Percentiles rank a stretch among this genome's conserved stretches.
These are phyloP conservation scores for Alternaria tenuissima DNA, from an alignment of 2,329 filamentous ascomycete species.

Conservation along the genomic window DNA sequence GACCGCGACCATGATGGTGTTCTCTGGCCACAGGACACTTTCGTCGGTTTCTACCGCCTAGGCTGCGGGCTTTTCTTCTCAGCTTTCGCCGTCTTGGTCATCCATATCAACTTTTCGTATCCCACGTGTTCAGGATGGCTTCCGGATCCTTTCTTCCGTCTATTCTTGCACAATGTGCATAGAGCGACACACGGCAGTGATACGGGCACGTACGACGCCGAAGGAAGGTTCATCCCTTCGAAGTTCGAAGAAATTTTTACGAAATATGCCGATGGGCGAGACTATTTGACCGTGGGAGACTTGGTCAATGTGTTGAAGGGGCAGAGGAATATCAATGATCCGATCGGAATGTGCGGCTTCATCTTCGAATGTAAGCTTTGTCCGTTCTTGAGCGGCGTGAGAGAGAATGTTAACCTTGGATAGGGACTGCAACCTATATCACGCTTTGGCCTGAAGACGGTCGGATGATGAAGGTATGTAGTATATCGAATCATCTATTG, in stretches of 20 bases:
- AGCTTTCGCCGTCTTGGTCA: constrained; percentile 56
- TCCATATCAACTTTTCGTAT: constrained; percentile 61
- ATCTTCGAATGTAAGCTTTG: constrained; percentile 54
- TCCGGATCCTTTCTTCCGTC: constrained; percentile 56
- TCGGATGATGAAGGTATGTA: constrained; percentile 57
- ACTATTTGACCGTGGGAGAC: constrained; percentile 52
- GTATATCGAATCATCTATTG: neutral
- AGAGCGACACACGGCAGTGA: constrained; percentile 57
- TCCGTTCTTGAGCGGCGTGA: neutral
- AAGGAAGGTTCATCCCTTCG: constrained; percentile 58
- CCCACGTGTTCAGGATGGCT: constrained; percentile 54
- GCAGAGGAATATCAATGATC: constrained; percentile 53
- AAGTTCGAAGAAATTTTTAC: constrained; percentile 59
- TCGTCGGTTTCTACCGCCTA: constrained; percentile 55
- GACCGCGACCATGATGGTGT: constrained; percentile 61
- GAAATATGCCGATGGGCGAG: constrained; percentile 54
- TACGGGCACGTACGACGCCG: constrained; percentile 54
- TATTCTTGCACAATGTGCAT: constrained; percentile 53
- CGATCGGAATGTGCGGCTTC: constrained; percentile 57
- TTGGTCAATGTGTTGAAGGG: constrained; percentile 51
- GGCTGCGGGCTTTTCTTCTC: constrained; percentile 58
- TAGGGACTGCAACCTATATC: constrained; percentile 60
- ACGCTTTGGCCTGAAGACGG: constrained; percentile 66
- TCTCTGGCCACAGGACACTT: constrained; percentile 64
- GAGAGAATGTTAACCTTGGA: neutral